These are phyloP conservation scores for Groenewaldozyma tartarivorans DNA, from an alignment of 805 yeast species.

Conservation along the genomic window DNA sequence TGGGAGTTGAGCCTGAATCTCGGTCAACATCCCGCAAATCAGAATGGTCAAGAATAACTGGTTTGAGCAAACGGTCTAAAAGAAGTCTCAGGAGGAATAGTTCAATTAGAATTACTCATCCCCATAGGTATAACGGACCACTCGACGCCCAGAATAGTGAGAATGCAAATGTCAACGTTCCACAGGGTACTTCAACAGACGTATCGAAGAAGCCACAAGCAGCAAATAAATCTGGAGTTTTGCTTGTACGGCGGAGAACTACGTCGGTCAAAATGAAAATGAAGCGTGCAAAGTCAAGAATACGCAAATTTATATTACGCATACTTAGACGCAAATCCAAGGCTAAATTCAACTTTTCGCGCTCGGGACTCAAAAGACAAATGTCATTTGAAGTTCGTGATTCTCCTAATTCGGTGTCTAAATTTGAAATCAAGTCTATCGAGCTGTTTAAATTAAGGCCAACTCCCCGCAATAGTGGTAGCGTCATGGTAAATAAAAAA, in stretches of 20 bases:
- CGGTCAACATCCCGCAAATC: no score
- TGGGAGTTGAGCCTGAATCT: no score
- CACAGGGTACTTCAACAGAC: background rate
- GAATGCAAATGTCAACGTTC: background rate
- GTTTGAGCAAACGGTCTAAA: no score
- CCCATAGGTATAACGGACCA: background rate
- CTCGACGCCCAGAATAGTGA: background rate
- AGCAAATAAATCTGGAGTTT: constrained; percentile 9
- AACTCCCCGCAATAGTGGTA: background rate
- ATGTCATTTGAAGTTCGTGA: constrained; percentile 14
- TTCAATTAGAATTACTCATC: background rate
- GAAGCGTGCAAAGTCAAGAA: constrained; percentile 6
- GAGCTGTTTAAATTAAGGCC: constrained; percentile 12
- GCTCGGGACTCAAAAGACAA: constrained; percentile 8
- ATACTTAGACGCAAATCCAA: constrained; percentile 8
- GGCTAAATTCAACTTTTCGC: constrained; percentile 7
- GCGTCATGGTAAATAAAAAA: background rate
- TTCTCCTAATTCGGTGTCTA: constrained; percentile 5
- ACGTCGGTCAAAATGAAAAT: background rate
- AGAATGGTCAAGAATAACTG: no score
- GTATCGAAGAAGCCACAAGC: background rate
- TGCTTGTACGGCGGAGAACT: constrained; percentile 12
- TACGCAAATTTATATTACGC: constrained; percentile 8
- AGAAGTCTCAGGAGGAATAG: background rate
- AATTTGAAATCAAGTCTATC: constrained; percentile 9